A percentile compares a stretch with the other conserved stretches of the same genome.
Conservation (phyloP, 345 rosid genomes). For the Sisymbrium altissimum region DNA sequence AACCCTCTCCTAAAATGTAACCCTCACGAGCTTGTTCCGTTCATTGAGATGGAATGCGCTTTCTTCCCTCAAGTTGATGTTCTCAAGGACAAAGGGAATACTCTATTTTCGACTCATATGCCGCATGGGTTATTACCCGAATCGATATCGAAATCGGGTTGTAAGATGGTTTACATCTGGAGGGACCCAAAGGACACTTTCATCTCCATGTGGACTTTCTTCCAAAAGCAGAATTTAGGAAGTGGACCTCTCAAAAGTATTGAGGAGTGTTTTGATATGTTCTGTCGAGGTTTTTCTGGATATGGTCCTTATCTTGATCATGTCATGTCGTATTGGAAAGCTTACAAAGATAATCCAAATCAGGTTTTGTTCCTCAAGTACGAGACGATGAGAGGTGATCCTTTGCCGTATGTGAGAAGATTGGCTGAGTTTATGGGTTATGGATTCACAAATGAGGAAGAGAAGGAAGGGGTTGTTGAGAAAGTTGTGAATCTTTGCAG, state of each 20-base stretch:
- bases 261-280: background rate
- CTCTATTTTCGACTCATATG: slow-evolving; percentile 22
- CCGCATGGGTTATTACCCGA: background rate
- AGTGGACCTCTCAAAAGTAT: no score
- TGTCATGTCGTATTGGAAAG: background rate
- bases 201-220: no score
- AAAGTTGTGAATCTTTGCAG: no score
- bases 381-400: background rate
- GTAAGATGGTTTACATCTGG: no score
- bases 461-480: no score
- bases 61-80: background rate
- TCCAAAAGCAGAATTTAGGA: no score
- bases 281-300: background rate
- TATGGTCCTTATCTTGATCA: no score
- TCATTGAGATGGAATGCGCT: slow-evolving; percentile 1
- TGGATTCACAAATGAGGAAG: no score
- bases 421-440: no score
- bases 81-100: background rate
- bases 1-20: slow-evolving; percentile 1
- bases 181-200: no score
- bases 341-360: background rate
- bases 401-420: background rate
- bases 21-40: slow-evolving; percentile 31
- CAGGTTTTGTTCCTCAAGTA: background rate
- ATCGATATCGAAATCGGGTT: background rate